Evolutionary conservation across 164 flowering plant genomes (phyloP).

Genomic region (Malania oleifera): DNA sequence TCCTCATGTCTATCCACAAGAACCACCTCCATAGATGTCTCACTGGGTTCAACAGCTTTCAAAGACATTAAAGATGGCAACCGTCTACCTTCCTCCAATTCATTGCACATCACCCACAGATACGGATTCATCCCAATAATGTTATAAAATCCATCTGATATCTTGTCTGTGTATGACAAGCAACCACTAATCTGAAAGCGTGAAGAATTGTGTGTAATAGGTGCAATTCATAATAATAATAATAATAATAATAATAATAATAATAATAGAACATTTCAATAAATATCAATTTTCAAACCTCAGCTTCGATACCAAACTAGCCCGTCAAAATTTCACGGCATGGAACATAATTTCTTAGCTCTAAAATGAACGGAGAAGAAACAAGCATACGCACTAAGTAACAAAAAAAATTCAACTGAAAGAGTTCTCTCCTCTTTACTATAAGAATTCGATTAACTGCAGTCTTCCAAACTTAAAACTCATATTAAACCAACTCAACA

Average conservation of each 20-base stretch:
- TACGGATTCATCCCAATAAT: constrained; percentile 93
- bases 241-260: background rate
- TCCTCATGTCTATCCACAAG: constrained; percentile 72
- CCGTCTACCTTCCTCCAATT: constrained; percentile 60
- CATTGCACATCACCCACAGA: constrained; percentile 91
- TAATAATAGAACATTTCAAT: background rate
- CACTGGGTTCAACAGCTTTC: constrained; percentile 54
- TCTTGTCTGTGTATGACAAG: constrained; percentile 81
- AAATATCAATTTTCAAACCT: background rate
- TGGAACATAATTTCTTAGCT: no score
- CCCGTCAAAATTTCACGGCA: no score
- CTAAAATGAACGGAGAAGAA: no score
- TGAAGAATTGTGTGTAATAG: background rate
- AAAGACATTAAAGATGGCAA: constrained; percentile 68
- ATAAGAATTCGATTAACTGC: no score
- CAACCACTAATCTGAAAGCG: constrained; percentile 76
- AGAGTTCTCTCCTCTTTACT: no score
- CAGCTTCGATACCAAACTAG: no score
- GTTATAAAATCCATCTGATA: constrained; percentile 91
- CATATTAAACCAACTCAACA: no score
- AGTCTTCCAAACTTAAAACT: no score
- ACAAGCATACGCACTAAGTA: no score
- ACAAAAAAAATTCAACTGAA: no score
- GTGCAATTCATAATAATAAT: background rate
- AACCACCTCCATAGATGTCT: constrained; percentile 79